Base-by-base conservation (phyloP, 768 basidiomycete species). In the Amanita muscaria region DNA sequence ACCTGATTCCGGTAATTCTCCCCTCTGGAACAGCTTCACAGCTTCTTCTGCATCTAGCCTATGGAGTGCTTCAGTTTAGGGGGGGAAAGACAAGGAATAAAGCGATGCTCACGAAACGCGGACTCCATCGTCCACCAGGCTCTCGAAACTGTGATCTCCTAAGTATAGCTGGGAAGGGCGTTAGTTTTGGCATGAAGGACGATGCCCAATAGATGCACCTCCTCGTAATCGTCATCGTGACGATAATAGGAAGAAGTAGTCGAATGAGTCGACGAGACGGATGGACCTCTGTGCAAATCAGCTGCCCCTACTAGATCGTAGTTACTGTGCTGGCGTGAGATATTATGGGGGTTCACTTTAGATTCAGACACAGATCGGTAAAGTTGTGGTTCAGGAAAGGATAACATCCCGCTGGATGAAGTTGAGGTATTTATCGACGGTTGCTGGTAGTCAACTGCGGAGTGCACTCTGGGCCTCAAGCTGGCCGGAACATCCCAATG, bases 1-100 rank as follows among this genome's bases (percentile, higher is more conserved):
- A 48, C 90, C 79, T n/a, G 66, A 69, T 36, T 80, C 82, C 2
- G 69, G 57, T 3, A 89, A 64, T 46, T 77, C 63, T 27, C 81
- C 82, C 0, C 65, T 60, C 57, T 91, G 88, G 55, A 90, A 89
- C 15, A 68, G 73, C 36, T 63, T 64, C 15, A 91, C 58, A 21
- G 70, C 74, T 54, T 83, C 82, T 45, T 80, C 79, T 12, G 77
- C 74, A 38, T 37, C 16, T 14, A 57, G 36, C 51, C 36, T 48
- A n/a, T n/a, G n/a, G n/a, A n/a, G n/a, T n/a, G n/a, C n/a, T n/a
- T n/a, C n/a, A n/a, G n/a, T n/a, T n/a, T n/a, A n/a, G n/a, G n/a
- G n/a, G n/a, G n/a, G n/a, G n/a, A n/a, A n/a, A n/a, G n/a, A n/a
- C n/a, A n/a, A n/a, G n/a, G n/a, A n/a, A n/a, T n/a, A n/a, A n/a